Base-by-base conservation (phyloP, 805 yeast genomes). In the Huiozyma naganishii region DNA sequence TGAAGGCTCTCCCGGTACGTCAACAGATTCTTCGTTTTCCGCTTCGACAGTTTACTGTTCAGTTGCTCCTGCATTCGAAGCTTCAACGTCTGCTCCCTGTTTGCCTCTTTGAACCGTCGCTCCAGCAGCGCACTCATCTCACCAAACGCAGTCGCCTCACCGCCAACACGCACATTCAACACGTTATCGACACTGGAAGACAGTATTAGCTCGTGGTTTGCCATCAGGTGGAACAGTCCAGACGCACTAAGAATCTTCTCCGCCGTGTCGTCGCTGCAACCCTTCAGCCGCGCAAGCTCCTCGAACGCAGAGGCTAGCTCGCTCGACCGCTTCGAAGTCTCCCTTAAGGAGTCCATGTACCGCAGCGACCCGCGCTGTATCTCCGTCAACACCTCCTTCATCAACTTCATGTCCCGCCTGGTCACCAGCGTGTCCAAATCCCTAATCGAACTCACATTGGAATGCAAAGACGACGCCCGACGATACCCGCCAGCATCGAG, bases 201-300 rank as follows among this genome's bases (percentile, higher is more conserved):
- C 50, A 87, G 67, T 10, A 87, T 76, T 48, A 79, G 80, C 48
- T 83, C 82, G 57, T 85, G 92, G 57, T 84, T 85, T 0, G 90
- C 79, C 13, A 84, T 73, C 37, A 87, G 68, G 54, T 76, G 79
- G 52, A 84, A 89, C 43, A 87, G 65, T 0, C 95, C 95, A 36
- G 87, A 80, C 2, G 89, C 83, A 40, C 78, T 73, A 51, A 77
- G 64, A 11, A 86, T 59, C 7, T 86, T 86, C 50, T 81, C 82
- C 2, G 80, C 72, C 1, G 76, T 55, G 11, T 50, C 69, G 27
- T 62, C 61, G 11, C 77, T 79, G 13, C 80, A 73, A 10, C 86
- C 86, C 55, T 78, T 77, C 49, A 77, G 70, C 41, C 73, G 66
- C 0, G 87, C 79, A 46, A 77, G 69, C 37, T 69, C 71, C 53